Conservation (phyloP, 2,329 filamentous ascomycete genomes). For the Colletotrichum trifolii region DNA sequence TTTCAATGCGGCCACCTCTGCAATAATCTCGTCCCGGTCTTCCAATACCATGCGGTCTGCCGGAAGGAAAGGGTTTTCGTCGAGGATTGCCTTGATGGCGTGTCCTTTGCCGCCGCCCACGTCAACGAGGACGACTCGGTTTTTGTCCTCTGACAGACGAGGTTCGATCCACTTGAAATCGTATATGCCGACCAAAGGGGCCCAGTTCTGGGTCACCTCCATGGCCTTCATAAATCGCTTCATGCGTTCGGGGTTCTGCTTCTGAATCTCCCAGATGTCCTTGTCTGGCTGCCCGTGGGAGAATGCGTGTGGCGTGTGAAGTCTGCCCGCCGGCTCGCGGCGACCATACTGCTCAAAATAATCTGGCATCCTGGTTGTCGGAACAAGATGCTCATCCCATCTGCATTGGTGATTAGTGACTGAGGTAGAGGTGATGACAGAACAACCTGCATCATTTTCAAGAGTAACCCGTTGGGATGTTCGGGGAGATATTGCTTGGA, state of each 20-base stretch:
- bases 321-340: conserved; percentile 43
- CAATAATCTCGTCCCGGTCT: conserved; percentile 38
- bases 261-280: conserved; percentile 47
- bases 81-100: conserved; percentile 37
- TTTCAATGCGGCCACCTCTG: conserved; percentile 10
- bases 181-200: conserved; percentile 44
- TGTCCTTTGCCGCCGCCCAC: conserved; percentile 48
- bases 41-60: conserved; percentile 34
- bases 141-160: neutral
- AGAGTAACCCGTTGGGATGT: conserved; percentile 33
- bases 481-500: conserved; percentile 36
- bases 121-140: conserved; percentile 45
- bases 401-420: conserved; percentile 24
- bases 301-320: conserved; percentile 44
- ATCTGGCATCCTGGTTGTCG: conserved; percentile 41
- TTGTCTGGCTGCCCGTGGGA: conserved; percentile 42
- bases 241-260: conserved; percentile 40
- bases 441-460: conserved; percentile 30
- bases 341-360: conserved; percentile 48
- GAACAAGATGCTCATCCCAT: conserved; percentile 41
- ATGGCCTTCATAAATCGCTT: conserved; percentile 44
- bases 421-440: no score
- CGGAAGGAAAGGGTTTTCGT: conserved; percentile 26
- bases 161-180: conserved; percentile 45
- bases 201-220: conserved; percentile 39